A percentile compares a stretch with the other conserved stretches of the same genome.
phyloP scores from a whole-genome alignment of 2,329 filamentous ascomycete species.

The Stachybotrys elegans region DNA sequence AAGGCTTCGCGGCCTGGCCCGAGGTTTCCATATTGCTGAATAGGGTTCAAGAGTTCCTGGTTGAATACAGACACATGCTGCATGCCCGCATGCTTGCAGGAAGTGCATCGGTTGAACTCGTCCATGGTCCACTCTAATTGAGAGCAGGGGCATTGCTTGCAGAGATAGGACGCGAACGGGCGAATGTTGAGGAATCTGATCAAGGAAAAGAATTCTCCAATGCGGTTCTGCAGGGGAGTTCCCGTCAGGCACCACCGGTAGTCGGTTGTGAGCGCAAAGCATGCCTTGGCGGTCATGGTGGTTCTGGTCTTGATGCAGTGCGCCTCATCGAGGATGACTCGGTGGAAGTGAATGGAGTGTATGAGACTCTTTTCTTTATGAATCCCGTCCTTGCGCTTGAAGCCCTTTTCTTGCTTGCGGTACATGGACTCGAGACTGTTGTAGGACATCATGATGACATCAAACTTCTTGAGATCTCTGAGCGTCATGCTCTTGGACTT shows the following conservation, averaged over 20 bases:
- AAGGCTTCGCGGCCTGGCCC: constrained; percentile 67
- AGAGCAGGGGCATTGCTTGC: constrained; percentile 78
- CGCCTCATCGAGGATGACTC: constrained; percentile 89
- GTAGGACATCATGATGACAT: constrained; percentile 98
- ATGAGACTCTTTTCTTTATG: constrained; percentile 77
- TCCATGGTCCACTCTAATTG: constrained; percentile 80
- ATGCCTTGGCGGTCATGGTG: constrained; percentile 90
- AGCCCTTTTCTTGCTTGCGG: constrained; percentile 88
- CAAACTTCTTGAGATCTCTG: constrained; percentile 72
- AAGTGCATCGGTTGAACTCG: constrained; percentile 62
- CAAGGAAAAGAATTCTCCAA: constrained; percentile 94
- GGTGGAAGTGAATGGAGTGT: constrained; percentile 82
- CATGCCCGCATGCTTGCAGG: constrained; percentile 48
- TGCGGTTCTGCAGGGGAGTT: constrained; percentile 93
- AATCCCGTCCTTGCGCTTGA: constrained; percentile 71
- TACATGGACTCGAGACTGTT: constrained; percentile 87
- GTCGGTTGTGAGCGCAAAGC: constrained; percentile 79
- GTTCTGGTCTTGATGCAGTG: constrained; percentile 90
- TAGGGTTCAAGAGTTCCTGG: constrained; percentile 88
- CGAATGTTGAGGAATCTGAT: constrained; percentile 84
- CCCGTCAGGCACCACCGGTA: constrained; percentile 97
- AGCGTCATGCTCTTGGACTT: constrained; percentile 73
- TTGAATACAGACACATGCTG: constrained; percentile 67
- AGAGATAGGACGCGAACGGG: constrained; percentile 91
- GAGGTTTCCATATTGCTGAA: constrained; percentile 55